A percentile compares a stretch with the other conserved stretches of the same genome.
These are phyloP conservation scores for Colletotrichum destructivum DNA, from an alignment of 2,329 filamentous ascomycete genomes.

Conservation along the genomic window DNA sequence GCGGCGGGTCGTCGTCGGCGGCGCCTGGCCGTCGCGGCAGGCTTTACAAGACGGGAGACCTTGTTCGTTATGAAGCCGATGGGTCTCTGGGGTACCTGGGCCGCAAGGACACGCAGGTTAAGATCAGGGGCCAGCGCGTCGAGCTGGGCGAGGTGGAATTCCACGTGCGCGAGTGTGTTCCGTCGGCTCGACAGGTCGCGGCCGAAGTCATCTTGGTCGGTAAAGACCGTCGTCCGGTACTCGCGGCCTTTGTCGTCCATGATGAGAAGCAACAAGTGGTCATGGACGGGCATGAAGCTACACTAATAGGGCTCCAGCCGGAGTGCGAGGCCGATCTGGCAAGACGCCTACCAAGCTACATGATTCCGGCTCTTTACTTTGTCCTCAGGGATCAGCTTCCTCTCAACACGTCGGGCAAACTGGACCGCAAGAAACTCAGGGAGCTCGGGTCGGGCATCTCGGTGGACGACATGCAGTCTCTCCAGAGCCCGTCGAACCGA, in stretches of 20 bases:
- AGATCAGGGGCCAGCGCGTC: conserved; percentile 9
- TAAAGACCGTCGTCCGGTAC: neutral
- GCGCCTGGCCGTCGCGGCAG: conserved; percentile 44
- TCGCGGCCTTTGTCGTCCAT: neutral
- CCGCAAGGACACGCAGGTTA: no score
- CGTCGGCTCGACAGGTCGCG: neutral
- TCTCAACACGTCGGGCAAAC: conserved; percentile 44
- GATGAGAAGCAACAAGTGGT: no score
- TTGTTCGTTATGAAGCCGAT: conserved; percentile 52
- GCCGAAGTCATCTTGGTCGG: neutral
- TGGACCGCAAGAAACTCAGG: conserved; percentile 40
- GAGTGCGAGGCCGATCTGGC: conserved; percentile 38
- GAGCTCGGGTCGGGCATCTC: conserved; percentile 23
- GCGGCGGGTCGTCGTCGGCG: conserved; percentile 29
- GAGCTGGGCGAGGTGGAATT: conserved; percentile 57
- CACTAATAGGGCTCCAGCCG: no score
- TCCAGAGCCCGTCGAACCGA: neutral
- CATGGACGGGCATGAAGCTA: no score
- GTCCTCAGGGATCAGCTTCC: conserved; percentile 43
- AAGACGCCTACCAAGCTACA: conserved; percentile 54
- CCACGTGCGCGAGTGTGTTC: neutral
- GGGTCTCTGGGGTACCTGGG: conserved; percentile 45
- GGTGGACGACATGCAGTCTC: no score
- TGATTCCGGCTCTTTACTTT: conserved; percentile 53
- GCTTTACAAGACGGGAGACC: conserved; percentile 59